Base-by-base conservation (phyloP, 306 rosid genomes). In the Psophocarpus tetragonolobus region DNA sequence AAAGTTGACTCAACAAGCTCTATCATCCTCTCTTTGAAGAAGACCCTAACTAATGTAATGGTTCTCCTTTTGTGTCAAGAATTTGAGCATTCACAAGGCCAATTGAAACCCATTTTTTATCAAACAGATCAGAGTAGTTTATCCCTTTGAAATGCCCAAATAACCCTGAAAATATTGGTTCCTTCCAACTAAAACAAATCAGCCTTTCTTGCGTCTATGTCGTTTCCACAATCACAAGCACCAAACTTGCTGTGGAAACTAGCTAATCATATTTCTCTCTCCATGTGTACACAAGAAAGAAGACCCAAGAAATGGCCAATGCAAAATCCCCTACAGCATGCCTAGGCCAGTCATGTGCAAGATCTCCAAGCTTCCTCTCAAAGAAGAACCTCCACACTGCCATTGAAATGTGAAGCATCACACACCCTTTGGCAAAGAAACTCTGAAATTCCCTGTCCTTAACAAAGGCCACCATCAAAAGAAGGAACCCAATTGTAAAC, bases 341-440 rank as follows among this genome's bases (percentile, higher is more conserved):
- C 68, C 87, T 86, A 0, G 92, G 88, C 90, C 96, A 92, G 11
- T 90, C 93, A 12, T 51, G 33, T n/a, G 92, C 89, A 14, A 92
- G 92, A 44, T 86, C 96, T 66, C 86, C 92, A 29, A 88, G 61
- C 44, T 87, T 84, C 74, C 90, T 80, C 84, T 78, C 89, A 48
- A 92, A 88, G 81, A 56, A 84, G 26, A 86, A 90, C 79, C 98
- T 87, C 97, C 98, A 95, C 4, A 84, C 63, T 24, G 97, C 97
- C 98, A 89, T 86, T 13, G 91, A 88, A 27, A 92, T 61, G 85
- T 95, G 97, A 86, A 95, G 92, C 68, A 90, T 61, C 20, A 87
- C 85, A 82, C 98, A 89, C 21, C 96, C 97, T 87, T 87, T 92
- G 3, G 98, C 93, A 82, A 95, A 95, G 87, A 91, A 95, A 56